phyloP scores from a whole-genome alignment of 148 eudicot genomes.

The Vaccinium darrowii region DNA sequence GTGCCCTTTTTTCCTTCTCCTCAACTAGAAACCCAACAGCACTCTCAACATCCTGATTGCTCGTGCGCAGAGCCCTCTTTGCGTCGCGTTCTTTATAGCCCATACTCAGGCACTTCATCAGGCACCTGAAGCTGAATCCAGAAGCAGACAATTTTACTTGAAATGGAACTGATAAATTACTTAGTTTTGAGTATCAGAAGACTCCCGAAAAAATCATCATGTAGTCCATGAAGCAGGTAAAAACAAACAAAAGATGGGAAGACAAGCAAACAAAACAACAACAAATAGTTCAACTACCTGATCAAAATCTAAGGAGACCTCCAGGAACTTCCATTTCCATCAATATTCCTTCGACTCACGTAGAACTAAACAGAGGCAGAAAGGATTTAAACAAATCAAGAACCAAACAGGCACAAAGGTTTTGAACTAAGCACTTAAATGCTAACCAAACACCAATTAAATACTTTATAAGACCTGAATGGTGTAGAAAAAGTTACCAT shows the following conservation, averaged over 20 bases:
- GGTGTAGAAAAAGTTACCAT: too few relatives aligned
- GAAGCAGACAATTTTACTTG: conserved; percentile 18
- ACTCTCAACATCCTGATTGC: conserved; percentile 60
- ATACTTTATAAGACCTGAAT: too few relatives aligned
- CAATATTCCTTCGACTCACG: too few relatives aligned
- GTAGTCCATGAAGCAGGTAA: not conserved
- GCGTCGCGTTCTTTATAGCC: conserved; percentile 75
- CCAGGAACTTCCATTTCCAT: too few relatives aligned
- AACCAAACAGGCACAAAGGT: too few relatives aligned
- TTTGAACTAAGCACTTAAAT: too few relatives aligned
- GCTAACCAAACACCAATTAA: too few relatives aligned
- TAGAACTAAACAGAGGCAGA: too few relatives aligned
- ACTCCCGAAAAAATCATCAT: not conserved
- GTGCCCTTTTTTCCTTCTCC: conserved; percentile 58
- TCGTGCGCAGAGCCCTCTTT: conserved; percentile 82
- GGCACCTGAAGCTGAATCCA: conserved; percentile 84
- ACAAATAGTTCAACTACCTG: not conserved
- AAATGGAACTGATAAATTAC: not conserved
- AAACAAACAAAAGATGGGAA: not conserved
- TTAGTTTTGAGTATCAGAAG: not conserved
- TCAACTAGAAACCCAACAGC: conserved; percentile 77
- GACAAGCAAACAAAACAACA: not conserved
- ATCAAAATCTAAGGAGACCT: too few relatives aligned
- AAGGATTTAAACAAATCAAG: too few relatives aligned
- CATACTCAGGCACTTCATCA: conserved; percentile 87